Base-by-base conservation (phyloP, 306 rosid genomes). In the Fragaria ananassa region DNA sequence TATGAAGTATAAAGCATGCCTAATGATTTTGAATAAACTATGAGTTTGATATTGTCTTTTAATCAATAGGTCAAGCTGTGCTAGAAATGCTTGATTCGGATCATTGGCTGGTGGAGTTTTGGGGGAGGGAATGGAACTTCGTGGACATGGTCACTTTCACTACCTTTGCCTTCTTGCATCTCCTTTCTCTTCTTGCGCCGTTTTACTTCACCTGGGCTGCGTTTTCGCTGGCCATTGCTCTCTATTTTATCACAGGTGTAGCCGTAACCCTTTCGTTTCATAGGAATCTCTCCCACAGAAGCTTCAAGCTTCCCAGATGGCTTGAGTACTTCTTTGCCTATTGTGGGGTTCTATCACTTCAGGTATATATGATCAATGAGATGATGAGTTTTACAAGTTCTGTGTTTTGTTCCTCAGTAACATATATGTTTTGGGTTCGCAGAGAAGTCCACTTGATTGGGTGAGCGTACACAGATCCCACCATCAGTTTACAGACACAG, bases 391-490 rank as follows among this genome's bases (percentile, higher is more conserved):
- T 56, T 4, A 56, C 18, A 56, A 21, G 35, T 31, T 31, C 10
- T 21, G 21, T n/a, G 13, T 18, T 53, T n/a, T 8, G 2, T 1
- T n/a, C 62, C 1, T n/a, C 10, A 18, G 10, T 62, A 15, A 37
- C 41, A 37, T 37, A 31, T 31, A 37, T 37, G 41, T 5, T 42
- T 75, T 49, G 57, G 69, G 4, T 27, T 17, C 82, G 84, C 65
- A 93, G 97, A 96, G 97, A 23, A 93, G 81, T 71, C 98, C 98
- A 42, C 84, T 91, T 34, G 96, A 91, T 66, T 93, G 98, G 97
- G 98, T 93, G 23, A 93, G 98, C 83, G 85, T 92, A 5, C 97
- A 93, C 75, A 91, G 97, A 75, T 82, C 71, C 72, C 97, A 93
- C 27, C 98, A 93, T 78, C 97, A 91, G 49, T 93, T 88, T 60